Evolutionary conservation across 345 rosid species (phyloP).

Genomic region (Hevea brasiliensis): DNA sequence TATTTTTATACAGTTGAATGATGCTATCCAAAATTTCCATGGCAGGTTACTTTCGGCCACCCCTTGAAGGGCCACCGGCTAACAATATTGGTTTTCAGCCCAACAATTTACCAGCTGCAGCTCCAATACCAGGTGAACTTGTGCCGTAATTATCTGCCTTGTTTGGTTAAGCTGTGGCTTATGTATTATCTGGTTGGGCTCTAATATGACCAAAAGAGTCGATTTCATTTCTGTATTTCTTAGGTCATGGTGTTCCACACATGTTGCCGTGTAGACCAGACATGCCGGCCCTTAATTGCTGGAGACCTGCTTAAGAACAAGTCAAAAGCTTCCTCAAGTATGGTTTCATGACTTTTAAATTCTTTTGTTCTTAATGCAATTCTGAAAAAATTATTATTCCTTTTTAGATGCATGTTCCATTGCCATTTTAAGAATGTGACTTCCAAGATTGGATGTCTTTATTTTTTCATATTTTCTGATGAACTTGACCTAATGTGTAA

Average conservation of each 20-base stretch:
- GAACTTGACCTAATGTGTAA: not conserved
- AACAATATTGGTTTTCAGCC: conserved; percentile 63
- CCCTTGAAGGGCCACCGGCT: conserved; percentile 58
- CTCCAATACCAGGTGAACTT: conserved; percentile 53
- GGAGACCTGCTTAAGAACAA: conserved; percentile 63
- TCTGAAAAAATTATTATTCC: not conserved
- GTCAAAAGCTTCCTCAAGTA: conserved; percentile 27
- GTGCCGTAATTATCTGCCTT: conserved; percentile 7
- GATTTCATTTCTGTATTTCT: conserved; percentile 20
- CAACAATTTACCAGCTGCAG: conserved; percentile 50
- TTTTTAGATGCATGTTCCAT: not conserved
- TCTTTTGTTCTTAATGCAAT: not conserved
- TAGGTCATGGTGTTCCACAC: conserved; percentile 67
- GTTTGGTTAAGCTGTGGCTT: conserved; percentile 8
- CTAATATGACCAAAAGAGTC: not conserved
- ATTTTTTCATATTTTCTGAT: no score
- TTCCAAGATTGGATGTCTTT: not conserved
- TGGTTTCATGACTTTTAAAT: conserved; percentile 1
- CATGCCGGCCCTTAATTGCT: conserved; percentile 52
- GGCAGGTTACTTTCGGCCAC: conserved; percentile 72
- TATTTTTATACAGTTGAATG: not conserved
- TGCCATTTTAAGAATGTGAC: not conserved
- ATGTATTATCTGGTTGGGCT: conserved; percentile 2
- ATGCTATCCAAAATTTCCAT: conserved; percentile 1
- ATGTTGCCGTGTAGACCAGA: conserved; percentile 67